Evolutionary conservation across 257 asterid genomes (phyloP).

Genomic region (Eustoma russellianum): DNA sequence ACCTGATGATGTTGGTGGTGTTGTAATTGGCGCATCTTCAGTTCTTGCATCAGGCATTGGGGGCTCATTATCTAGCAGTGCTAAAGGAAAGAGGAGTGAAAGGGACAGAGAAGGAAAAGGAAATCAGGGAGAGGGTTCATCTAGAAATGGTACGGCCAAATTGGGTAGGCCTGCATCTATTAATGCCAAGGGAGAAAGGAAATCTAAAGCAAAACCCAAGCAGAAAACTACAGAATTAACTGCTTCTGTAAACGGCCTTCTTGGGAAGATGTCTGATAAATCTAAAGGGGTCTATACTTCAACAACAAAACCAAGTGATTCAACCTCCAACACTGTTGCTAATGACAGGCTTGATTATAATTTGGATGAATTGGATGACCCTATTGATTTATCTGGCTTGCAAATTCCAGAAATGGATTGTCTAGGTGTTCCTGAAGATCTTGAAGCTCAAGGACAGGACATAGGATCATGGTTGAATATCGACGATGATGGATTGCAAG

Average conservation of each 20-base stretch:
- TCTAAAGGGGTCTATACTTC: slow-evolving; percentile 43
- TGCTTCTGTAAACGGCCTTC: slow-evolving; percentile 54
- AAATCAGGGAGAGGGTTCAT: slow-evolving; percentile 43
- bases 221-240: slow-evolving; percentile 74
- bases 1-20: slow-evolving; percentile 65
- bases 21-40: slow-evolving; percentile 29
- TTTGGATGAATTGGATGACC: slow-evolving; percentile 74
- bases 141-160: slow-evolving; percentile 64
- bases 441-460: slow-evolving; percentile 81
- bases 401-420: slow-evolving; percentile 85
- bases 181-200: slow-evolving; percentile 70
- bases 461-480: slow-evolving; percentile 80
- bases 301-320: slow-evolving; percentile 39
- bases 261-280: slow-evolving; percentile 57
- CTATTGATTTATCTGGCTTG: slow-evolving; percentile 74
- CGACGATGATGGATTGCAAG: slow-evolving; percentile 67
- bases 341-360: slow-evolving; percentile 31
- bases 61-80: slow-evolving; percentile 57
- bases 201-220: slow-evolving; percentile 68
- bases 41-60: slow-evolving; percentile 44
- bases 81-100: slow-evolving; percentile 88
- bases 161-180: slow-evolving; percentile 40
- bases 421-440: slow-evolving; percentile 54
- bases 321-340: slow-evolving; percentile 27
- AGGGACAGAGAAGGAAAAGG: slow-evolving; percentile 78